Conservation (phyloP, 805 yeast genomes). For the Ogataea saltuana region DNA sequence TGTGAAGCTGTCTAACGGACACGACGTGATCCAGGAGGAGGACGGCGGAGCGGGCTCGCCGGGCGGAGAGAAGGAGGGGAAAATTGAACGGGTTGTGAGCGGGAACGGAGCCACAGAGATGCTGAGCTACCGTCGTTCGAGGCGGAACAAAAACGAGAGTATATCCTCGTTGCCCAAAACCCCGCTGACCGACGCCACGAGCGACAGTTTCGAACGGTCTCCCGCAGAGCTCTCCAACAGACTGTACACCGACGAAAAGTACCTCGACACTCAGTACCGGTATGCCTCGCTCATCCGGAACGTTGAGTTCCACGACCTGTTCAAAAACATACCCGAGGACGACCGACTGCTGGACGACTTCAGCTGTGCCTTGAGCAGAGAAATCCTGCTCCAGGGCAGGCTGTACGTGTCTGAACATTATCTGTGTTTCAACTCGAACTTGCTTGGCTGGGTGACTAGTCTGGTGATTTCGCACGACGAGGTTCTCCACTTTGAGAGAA, state of each 20-base stretch:
- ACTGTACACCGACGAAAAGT: constrained; percentile 59
- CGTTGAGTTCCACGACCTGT: constrained; percentile 74
- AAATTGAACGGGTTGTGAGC: constrained; percentile 21
- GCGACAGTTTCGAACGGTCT: constrained; percentile 19
- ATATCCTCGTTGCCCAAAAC: constrained; percentile 25
- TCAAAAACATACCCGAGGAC: constrained; percentile 62
- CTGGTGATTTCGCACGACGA: constrained; percentile 72
- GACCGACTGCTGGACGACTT: constrained; percentile 84
- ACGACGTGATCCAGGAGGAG: constrained; percentile 12
- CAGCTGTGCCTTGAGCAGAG: constrained; percentile 86
- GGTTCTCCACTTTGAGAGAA: constrained; percentile 72
- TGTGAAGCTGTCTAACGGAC: constrained; percentile 3
- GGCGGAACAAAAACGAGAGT: constrained; percentile 22
- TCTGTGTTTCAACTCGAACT: constrained; percentile 81
- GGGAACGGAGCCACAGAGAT: constrained; percentile 32
- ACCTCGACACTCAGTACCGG: constrained; percentile 55
- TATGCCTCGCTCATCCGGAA: constrained; percentile 67
- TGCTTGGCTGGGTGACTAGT: constrained; percentile 89
- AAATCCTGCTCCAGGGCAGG: constrained; percentile 84
- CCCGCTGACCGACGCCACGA: constrained; percentile 17
- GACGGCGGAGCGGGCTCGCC: constrained; percentile 9
- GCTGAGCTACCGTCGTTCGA: constrained; percentile 32
- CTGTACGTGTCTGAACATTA: constrained; percentile 76
- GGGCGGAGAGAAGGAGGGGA: constrained; percentile 16
- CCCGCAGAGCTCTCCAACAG: constrained; percentile 37